Percentiles rank a stretch among this genome's conserved stretches.
These are phyloP conservation scores for Hibiscus trionum DNA, from an alignment of 345 rosid genomes.

Conservation along the genomic window DNA sequence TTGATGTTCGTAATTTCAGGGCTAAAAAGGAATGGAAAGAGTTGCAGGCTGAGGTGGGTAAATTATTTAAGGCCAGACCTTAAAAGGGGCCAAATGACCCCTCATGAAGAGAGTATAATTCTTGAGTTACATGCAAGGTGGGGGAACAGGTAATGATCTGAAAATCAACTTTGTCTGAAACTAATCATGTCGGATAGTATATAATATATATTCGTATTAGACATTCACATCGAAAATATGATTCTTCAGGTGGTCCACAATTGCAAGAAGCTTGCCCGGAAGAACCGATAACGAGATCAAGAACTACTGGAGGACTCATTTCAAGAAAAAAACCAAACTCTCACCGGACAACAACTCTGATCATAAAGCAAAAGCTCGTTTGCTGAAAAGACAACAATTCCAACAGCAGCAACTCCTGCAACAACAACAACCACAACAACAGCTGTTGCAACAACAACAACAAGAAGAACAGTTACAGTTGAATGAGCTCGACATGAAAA, in stretches of 20 bases:
- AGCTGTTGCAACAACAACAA: conserved; percentile 19
- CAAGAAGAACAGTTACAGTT: conserved; percentile 27
- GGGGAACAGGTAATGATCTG: conserved; percentile 67
- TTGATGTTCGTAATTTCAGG: conserved; percentile 25
- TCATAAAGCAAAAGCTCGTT: conserved; percentile 39
- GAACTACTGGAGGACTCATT: conserved; percentile 95
- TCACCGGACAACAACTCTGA: conserved; percentile 36
- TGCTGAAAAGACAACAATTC: conserved; percentile 67
- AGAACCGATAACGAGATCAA: conserved; percentile 91
- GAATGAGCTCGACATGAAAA: conserved; percentile 53
- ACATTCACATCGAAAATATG: not conserved
- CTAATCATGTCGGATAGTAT: not conserved
- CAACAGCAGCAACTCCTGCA: conserved; percentile 41
- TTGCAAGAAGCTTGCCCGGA: conserved; percentile 90
- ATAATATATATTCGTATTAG: not conserved
- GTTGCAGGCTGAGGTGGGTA: conserved; percentile 93
- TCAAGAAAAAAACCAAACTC: conserved; percentile 66
- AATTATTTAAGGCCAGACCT: conserved; percentile 91
- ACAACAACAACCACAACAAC: conserved; percentile 4
- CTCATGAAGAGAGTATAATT: conserved; percentile 76
- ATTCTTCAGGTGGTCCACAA: conserved; percentile 75
- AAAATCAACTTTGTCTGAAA: not conserved
- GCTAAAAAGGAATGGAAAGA: conserved; percentile 84
- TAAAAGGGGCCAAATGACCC: conserved; percentile 88
- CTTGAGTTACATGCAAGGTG: conserved; percentile 83